Evolutionary conservation across 2,329 filamentous ascomycete species (phyloP).

Genomic region (Hypoxylon sp.): DNA sequence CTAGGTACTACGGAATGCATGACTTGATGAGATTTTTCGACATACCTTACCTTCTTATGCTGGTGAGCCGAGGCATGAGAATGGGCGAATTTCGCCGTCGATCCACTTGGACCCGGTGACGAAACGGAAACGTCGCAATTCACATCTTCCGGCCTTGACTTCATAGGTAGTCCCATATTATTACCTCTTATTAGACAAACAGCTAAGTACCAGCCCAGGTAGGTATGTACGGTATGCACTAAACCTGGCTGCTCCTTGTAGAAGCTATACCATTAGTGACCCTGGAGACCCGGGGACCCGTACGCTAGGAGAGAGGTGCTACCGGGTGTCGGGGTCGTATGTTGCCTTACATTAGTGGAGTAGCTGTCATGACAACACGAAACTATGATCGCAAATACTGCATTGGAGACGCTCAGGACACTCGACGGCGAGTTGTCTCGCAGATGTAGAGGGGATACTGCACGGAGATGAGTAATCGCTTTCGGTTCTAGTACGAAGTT

Average conservation of each 20-base stretch:
- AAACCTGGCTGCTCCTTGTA: conserved; percentile 5
- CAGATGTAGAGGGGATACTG: background rate
- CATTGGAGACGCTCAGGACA: background rate
- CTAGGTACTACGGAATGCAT: conserved; percentile 3
- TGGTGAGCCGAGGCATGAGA: conserved; percentile 18
- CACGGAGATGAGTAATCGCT: conserved; percentile 26
- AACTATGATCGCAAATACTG: background rate
- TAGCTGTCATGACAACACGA: background rate
- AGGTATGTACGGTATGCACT: background rate
- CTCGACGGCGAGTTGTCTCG: background rate
- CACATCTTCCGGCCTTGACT: conserved; percentile 10
- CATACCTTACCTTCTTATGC: conserved; percentile 5
- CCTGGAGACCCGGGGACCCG: conserved; percentile 14
- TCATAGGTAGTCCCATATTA: conserved; percentile 11
- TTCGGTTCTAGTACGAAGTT: conserved; percentile 6
- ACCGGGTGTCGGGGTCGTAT: conserved; percentile 23
- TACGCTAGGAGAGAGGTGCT: conserved; percentile 16
- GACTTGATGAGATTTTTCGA: conserved; percentile 23
- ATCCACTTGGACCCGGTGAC: conserved; percentile 30
- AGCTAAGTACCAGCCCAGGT: background rate
- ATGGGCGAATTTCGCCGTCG: conserved; percentile 2
- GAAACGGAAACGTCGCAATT: conserved; percentile 25
- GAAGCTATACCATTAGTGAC: conserved; percentile 7
- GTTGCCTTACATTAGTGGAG: conserved; percentile 18
- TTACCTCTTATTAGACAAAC: background rate